Conservation (phyloP, 306 rosid species). For the Begonia loranthoides region DNA sequence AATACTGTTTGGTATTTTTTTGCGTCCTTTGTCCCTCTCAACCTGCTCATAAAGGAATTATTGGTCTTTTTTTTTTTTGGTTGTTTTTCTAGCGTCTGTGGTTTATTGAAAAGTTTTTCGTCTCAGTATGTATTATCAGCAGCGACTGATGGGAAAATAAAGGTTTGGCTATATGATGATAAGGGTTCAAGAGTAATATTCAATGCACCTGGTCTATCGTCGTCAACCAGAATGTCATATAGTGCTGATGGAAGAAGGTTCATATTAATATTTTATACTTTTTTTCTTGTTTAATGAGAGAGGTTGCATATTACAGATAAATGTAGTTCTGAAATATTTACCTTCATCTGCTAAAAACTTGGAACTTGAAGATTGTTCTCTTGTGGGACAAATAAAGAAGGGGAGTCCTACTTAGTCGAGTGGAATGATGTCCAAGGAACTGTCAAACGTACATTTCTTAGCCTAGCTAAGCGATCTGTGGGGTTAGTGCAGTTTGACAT, state of each 20-base stretch:
- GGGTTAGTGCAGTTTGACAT: constrained; percentile 23
- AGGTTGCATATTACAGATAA: neutral
- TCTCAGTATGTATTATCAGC: constrained; percentile 89
- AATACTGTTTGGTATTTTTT: no score
- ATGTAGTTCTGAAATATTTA: no score
- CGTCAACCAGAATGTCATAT: constrained; percentile 21
- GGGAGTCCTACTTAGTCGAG: constrained; percentile 27
- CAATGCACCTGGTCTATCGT: no score
- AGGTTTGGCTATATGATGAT: constrained; percentile 97
- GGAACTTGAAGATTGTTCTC: constrained; percentile 31
- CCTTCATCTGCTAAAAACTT: no score
- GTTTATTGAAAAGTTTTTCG: constrained; percentile 3
- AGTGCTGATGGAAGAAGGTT: constrained; percentile 25
- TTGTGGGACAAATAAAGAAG: no score
- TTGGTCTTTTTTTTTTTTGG: no score
- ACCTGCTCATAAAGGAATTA: no score
- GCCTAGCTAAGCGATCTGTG: constrained; percentile 17
- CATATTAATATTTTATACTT: neutral
- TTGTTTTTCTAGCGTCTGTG: no score
- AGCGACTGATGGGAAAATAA: constrained; percentile 97
- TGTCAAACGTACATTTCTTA: constrained; percentile 18
- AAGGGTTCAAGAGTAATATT: constrained; percentile 97
- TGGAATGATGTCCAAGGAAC: constrained; percentile 28
- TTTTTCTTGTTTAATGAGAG: constrained; percentile 1
- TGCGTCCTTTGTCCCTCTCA: no score